Base-by-base conservation (phyloP, 371 early-diverging fungal genomes). In the Entomophthora muscae region DNA sequence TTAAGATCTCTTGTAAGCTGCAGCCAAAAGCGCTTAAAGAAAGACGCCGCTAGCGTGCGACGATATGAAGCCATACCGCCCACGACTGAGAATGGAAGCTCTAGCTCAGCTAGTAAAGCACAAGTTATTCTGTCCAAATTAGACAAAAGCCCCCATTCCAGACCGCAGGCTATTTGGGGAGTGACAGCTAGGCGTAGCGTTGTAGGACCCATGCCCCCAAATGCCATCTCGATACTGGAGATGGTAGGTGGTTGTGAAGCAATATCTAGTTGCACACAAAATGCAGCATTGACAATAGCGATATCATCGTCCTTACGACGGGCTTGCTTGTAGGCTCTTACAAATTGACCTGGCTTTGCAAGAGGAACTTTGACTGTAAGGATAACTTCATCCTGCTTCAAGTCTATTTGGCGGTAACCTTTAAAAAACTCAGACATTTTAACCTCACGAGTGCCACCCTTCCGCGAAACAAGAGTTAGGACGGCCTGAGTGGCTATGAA, bases 51-150 rank as follows among this genome's bases (percentile, higher is more conserved):
- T 55, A 88, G 74, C 23, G 84, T 72, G 30, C 78, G 74, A 24
- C 90, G 77, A 70, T 81, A 89, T 66, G 83, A 80, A 33, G 86
- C 77, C 82, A 85, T 84, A 26, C 87, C 90, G 63, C 90, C 90
- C 0, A 86, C 87, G 1, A 29, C 67, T 70, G 26, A 72, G 72
- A 72, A 89, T 67, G 30, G 52, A 31, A 58, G 52, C 13, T 42
- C 59, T 23, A 60, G n/a, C 24, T 60, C 33, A 5, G 24, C 51
- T 32, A 60, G 60, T 3, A 60, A 7, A n/a, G 30, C 30, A 12
- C 12, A 1, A 24, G 30, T 60, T 1, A 60, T 23, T 24, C 3
- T 32, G 1, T 60, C 60, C 33, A 60, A 67, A 53, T 73, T 67
- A 1, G 64, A 70, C 17, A 64, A 63, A 64, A 75, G 70, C 52